phyloP scores from a whole-genome alignment of 2,329 filamentous ascomycete species.

The Ascochyta rabiei region DNA sequence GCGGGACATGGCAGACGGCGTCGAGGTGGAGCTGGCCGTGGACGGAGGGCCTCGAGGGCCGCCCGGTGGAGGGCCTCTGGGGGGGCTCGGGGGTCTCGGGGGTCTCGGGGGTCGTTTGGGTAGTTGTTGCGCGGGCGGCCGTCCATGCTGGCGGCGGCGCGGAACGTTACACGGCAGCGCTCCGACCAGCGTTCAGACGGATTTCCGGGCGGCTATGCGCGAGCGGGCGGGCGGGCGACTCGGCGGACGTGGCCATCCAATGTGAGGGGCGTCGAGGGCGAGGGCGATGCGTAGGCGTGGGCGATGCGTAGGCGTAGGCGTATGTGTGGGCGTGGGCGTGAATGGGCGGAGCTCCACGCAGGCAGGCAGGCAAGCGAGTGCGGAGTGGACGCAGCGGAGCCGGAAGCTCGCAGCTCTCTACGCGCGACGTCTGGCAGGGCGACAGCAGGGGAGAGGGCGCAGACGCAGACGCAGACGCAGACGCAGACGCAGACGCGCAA shows the following conservation, averaged over 20 bases:
- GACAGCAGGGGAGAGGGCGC: not conserved
- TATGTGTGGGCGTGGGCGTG: not conserved
- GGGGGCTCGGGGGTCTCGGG: slow-evolving; percentile 25
- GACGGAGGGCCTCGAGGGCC: slow-evolving; percentile 37
- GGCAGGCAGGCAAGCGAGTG: not conserved
- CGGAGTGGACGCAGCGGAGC: not conserved
- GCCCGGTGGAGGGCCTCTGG: slow-evolving; percentile 30
- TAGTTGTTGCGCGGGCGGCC: slow-evolving; percentile 41
- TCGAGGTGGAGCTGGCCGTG: slow-evolving; percentile 31
- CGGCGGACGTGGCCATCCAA: not conserved
- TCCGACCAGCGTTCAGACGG: not conserved
- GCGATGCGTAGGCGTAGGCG: too few relatives aligned
- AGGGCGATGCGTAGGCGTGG: not conserved
- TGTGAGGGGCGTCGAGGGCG: slow-evolving; percentile 20
- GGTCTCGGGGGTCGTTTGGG: slow-evolving; percentile 35
- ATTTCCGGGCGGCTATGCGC: slow-evolving; percentile 18
- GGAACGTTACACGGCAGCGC: slow-evolving; percentile 12
- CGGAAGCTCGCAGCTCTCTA: not conserved
- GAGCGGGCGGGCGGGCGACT: slow-evolving; percentile 13
- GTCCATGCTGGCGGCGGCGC: slow-evolving; percentile 36
- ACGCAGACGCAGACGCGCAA: slow-evolving; percentile 1
- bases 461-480: not conserved
- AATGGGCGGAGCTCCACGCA: slow-evolving; percentile 5
- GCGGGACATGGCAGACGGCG: slow-evolving; percentile 48
- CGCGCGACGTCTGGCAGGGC: not conserved